These are phyloP conservation scores for Metarhizium robertsii DNA, from an alignment of 2,329 filamentous ascomycete species.

Conservation along the genomic window DNA sequence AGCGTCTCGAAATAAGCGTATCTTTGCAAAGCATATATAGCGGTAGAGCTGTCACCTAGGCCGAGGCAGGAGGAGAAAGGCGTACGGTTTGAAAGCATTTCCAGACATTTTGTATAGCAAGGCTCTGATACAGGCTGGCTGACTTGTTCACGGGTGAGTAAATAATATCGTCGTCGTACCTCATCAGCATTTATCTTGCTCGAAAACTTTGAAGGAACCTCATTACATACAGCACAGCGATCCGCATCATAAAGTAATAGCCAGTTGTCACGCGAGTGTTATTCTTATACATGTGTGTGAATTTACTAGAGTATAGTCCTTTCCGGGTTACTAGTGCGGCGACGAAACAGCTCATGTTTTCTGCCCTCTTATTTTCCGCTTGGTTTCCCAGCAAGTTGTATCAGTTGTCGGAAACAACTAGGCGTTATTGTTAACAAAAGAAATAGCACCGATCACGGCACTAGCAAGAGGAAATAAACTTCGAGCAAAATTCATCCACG, in stretches of 20 bases:
- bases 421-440: constrained; percentile 10
- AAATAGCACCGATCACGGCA: constrained; percentile 15
- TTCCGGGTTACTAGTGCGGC: no score
- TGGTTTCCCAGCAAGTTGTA: background rate
- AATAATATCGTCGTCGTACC: background rate
- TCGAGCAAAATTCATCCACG: constrained; percentile 19
- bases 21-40: background rate
- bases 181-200: background rate
- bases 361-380: no score
- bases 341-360: no score
- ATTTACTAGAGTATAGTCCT: background rate
- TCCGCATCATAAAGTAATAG: background rate
- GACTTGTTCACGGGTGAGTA: background rate
- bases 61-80: background rate
- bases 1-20: background rate
- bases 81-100: background rate
- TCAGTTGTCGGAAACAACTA: background rate
- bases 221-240: background rate
- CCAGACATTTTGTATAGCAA: background rate
- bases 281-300: background rate
- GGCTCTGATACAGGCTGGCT: background rate
- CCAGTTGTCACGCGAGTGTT: background rate
- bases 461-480: constrained; percentile 22
- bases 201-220: background rate
- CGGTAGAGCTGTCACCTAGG: background rate